A percentile compares a stretch with the other conserved stretches of the same genome.
Evolutionary conservation across 1,284 basidiomycete genomes (phyloP).

Genomic region (Ceratobasidium sp.): DNA sequence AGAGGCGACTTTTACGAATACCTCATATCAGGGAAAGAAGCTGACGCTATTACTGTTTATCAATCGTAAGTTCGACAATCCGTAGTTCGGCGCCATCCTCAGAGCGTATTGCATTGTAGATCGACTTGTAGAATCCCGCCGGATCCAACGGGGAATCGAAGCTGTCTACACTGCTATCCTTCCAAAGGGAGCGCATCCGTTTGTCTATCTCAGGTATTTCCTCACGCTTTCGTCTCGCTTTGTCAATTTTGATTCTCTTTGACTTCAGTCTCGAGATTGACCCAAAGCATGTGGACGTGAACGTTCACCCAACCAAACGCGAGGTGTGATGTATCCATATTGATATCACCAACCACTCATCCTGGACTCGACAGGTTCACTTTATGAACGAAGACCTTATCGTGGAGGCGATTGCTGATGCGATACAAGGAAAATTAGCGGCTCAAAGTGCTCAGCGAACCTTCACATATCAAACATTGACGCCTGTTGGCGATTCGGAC

Average conservation of each 20-base stretch:
- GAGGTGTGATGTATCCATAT: conserved; percentile 64
- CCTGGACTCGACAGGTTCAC: conserved; percentile 68
- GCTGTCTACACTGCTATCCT: conserved; percentile 86
- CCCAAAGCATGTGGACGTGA: conserved; percentile 93
- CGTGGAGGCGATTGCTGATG: conserved; percentile 82
- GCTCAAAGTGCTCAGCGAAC: conserved; percentile 74
- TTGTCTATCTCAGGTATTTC: conserved; percentile 88
- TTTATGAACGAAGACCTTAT: conserved; percentile 95
- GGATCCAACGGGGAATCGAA: conserved; percentile 91
- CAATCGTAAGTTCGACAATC: conserved; percentile 76
- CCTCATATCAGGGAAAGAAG: conserved; percentile 92
- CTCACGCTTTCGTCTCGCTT: not conserved
- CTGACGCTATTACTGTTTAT: conserved; percentile 93
- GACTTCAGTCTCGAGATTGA: conserved; percentile 79
- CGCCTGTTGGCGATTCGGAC: conserved; percentile 27
- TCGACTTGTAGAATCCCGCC: conserved; percentile 90
- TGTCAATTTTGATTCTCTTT: not conserved
- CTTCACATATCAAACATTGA: conserved; percentile 80
- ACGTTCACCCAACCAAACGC: conserved; percentile 98
- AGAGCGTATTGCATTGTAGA: conserved; percentile 66
- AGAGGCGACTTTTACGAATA: conserved; percentile 85
- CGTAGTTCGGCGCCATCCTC: not conserved
- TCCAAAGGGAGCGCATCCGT: conserved; percentile 93
- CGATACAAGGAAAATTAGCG: conserved; percentile 75
- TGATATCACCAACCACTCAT: not conserved